phyloP scores from a whole-genome alignment of 352 stramenopile species.

The Phytophthora pluvialis region DNA sequence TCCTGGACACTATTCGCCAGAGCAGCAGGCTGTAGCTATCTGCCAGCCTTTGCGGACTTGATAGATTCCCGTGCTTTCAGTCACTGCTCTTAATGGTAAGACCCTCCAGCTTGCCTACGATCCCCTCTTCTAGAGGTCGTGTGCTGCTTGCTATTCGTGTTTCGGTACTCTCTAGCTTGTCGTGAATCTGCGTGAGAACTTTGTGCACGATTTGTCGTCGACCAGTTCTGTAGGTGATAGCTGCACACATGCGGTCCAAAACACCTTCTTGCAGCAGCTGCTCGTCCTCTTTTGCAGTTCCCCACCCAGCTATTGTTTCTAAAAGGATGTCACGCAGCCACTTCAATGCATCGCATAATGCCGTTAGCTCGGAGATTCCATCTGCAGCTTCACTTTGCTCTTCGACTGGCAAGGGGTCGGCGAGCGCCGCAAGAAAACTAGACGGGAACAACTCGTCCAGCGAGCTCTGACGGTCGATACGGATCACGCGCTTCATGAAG shows the following conservation, averaged over 20 bases:
- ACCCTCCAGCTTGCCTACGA: slow-evolving; percentile 17
- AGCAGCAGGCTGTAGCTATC: slow-evolving; percentile 47
- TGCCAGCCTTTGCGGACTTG: not conserved
- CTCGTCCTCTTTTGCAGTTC: slow-evolving; percentile 30
- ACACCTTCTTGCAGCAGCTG: slow-evolving; percentile 25
- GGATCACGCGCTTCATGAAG: slow-evolving; percentile 53
- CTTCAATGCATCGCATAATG: slow-evolving; percentile 29
- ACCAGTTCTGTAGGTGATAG: slow-evolving; percentile 56
- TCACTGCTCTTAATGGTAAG: slow-evolving; percentile 21
- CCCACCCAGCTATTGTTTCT: slow-evolving; percentile 30
- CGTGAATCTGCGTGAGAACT: slow-evolving; percentile 49
- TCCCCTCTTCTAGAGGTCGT: slow-evolving; percentile 2
- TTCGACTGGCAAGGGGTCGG: slow-evolving; percentile 28
- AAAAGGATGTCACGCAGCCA: slow-evolving; percentile 35
- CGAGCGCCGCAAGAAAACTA: slow-evolving; percentile 28
- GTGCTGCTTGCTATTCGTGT: not conserved
- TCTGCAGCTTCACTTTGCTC: slow-evolving; percentile 14
- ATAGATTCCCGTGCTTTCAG: slow-evolving; percentile 1
- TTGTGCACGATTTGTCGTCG: slow-evolving; percentile 49
- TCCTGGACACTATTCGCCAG: slow-evolving; percentile 52
- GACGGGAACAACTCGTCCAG: slow-evolving; percentile 59
- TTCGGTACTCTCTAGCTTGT: slow-evolving; percentile 27
- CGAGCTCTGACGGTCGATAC: slow-evolving; percentile 53
- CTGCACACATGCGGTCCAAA: slow-evolving; percentile 38
- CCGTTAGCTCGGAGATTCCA: slow-evolving; percentile 9